phyloP scores from a whole-genome alignment of 108 stramenopile genomes.

The Cyclotella baltica region DNA sequence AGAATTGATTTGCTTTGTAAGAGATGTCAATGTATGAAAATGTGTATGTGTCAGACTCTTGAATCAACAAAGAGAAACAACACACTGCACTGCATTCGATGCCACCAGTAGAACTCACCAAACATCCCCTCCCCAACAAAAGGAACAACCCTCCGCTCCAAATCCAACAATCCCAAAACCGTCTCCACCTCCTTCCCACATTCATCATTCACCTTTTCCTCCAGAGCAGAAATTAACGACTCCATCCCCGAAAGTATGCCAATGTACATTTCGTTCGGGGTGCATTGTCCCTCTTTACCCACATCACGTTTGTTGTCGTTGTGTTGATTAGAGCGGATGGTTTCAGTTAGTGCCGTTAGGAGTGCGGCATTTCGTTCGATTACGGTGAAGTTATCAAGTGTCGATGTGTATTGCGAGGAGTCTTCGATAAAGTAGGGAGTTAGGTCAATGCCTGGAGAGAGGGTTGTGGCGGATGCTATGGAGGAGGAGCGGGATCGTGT shows the following conservation, averaged over 20 bases:
- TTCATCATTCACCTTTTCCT: neutral
- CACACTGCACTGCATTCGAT: neutral
- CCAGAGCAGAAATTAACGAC: slow-evolving; percentile 12
- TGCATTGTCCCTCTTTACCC: no score
- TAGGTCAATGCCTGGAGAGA: neutral
- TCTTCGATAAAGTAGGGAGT: neutral
- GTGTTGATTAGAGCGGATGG: neutral
- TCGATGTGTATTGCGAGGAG: neutral
- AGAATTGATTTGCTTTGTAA: slow-evolving; percentile 52
- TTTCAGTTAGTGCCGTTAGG: neutral
- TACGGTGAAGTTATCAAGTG: neutral
- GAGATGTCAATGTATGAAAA: neutral
- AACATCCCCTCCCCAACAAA: slow-evolving; percentile 57
- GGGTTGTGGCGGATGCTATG: neutral
- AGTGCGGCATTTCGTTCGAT: neutral
- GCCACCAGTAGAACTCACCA: neutral
- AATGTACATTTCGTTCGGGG: slow-evolving; percentile 48
- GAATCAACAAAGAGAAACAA: neutral
- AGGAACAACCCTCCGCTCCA: slow-evolving; percentile 58
- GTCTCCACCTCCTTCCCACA: slow-evolving; percentile 23
- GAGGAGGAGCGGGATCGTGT: slow-evolving; percentile 7
- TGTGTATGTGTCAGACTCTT: neutral
- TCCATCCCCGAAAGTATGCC: slow-evolving; percentile 29
- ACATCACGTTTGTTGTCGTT: slow-evolving; percentile 13
- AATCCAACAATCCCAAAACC: slow-evolving; percentile 62